A percentile compares a stretch with the other conserved stretches of the same genome.
Conservation (phyloP, 75 land plant species). For the Chamaecyparis obtusa region DNA sequence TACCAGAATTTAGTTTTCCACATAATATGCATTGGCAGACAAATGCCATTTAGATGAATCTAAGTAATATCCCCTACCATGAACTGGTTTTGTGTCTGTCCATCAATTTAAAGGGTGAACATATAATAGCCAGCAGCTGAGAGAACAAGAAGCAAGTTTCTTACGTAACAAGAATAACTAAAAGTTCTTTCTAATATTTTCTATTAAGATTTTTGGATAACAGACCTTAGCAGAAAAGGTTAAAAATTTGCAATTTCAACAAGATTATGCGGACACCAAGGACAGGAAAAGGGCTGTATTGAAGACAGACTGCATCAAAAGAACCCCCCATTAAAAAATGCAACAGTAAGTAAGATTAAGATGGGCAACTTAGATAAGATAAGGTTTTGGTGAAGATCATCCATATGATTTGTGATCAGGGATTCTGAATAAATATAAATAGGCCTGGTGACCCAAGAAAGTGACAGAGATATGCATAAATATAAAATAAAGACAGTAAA, state of each 20-base stretch:
- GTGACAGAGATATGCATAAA: no score
- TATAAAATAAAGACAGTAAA: no score
- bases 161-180: not conserved
- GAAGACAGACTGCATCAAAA: not conserved
- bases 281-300: not conserved
- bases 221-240: not conserved
- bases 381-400: not conserved
- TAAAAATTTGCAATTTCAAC: not conserved
- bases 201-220: not conserved
- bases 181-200: not conserved
- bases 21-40: not conserved
- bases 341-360: not conserved
- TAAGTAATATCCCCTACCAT: not conserved
- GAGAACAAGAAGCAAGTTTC: not conserved
- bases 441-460: not conserved
- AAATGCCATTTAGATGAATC: not conserved
- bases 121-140: not conserved
- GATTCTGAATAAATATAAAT: not conserved
- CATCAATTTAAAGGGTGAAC: not conserved
- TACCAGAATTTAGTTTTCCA: not conserved
- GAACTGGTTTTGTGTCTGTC: not conserved
- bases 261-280: not conserved
- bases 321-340: not conserved
- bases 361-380: not conserved
- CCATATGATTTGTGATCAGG: not conserved